Percentiles rank a stretch among this genome's conserved stretches.
These are phyloP conservation scores for Entelexis sorbosivorans DNA, from an alignment of 1,139 yeast genomes.

Conservation along the genomic window DNA sequence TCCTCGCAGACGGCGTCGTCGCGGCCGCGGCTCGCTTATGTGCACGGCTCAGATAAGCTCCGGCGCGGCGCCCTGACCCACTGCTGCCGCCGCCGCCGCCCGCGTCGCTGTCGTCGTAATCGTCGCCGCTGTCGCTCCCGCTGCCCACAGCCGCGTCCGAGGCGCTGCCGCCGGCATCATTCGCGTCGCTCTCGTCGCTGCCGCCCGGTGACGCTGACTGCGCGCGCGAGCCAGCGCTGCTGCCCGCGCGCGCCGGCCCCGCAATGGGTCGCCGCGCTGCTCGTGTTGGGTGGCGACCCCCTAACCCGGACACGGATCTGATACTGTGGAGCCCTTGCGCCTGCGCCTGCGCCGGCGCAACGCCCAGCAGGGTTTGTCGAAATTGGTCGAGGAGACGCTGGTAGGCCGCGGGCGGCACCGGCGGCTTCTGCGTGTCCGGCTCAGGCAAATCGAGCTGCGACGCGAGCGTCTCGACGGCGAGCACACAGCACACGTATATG, in stretches of 20 bases:
- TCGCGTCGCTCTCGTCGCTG: background rate
- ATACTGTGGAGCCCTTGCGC: no score
- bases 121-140: background rate
- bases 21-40: slow-evolving; percentile 12
- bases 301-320: background rate
- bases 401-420: slow-evolving; percentile 28
- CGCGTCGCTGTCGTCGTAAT: slow-evolving; percentile 8
- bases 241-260: background rate
- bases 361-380: slow-evolving; percentile 19
- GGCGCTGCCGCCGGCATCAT: slow-evolving; percentile 2
- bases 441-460: slow-evolving; percentile 22
- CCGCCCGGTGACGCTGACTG: no score
- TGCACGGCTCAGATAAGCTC: background rate
- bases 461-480: slow-evolving; percentile 28
- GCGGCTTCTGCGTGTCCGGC: slow-evolving; percentile 25
- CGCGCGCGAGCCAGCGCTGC: background rate
- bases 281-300: background rate
- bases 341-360: background rate
- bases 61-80: background rate
- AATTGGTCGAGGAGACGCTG: slow-evolving; percentile 25
- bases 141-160: no score
- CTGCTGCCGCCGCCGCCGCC: slow-evolving; percentile 3
- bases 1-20: background rate
- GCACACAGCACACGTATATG: slow-evolving; percentile 27
- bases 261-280: background rate